A percentile compares a stretch with the other conserved stretches of the same genome.
These are phyloP conservation scores for Galeopsis tetrahit DNA, from an alignment of 257 asterid species.

Conservation along the genomic window DNA sequence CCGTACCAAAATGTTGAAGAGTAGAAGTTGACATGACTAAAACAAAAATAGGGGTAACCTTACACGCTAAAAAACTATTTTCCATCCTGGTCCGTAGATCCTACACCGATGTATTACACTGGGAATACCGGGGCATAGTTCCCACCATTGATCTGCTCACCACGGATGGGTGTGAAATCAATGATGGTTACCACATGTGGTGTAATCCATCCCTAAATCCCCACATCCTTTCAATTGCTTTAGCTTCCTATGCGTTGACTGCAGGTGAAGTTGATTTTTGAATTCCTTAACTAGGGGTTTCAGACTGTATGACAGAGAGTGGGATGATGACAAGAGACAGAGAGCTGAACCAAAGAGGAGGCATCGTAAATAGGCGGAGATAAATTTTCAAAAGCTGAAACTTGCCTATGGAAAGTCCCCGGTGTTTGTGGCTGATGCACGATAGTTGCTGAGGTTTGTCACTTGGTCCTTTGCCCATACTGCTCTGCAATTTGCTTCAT, in stretches of 20 bases:
- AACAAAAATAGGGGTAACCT: too few species aligned
- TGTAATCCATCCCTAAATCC: too few species aligned
- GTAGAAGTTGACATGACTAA: too few species aligned
- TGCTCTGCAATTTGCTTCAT: slow-evolving; percentile 12
- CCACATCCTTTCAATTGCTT: too few species aligned
- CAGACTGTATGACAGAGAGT: slow-evolving; percentile 85
- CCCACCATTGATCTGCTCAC: too few species aligned
- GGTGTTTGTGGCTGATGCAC: background rate
- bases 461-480: background rate
- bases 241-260: background rate
- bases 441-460: slow-evolving; percentile 16
- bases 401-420: slow-evolving; percentile 12
- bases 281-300: slow-evolving; percentile 52
- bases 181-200: too few species aligned
- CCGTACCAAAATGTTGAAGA: too few species aligned
- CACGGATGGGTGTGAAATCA: too few species aligned
- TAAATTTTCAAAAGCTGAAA: slow-evolving; percentile 8
- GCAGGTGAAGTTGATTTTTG: slow-evolving; percentile 14
- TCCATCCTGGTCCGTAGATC: too few species aligned
- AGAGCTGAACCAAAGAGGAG: slow-evolving; percentile 92
- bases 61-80: too few species aligned
- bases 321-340: slow-evolving; percentile 99
- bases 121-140: too few species aligned
- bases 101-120: background rate
- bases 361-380: slow-evolving; percentile 62